Conservation (phyloP, 2,329 filamentous ascomycete species). For the Lithohypha guttulata region DNA sequence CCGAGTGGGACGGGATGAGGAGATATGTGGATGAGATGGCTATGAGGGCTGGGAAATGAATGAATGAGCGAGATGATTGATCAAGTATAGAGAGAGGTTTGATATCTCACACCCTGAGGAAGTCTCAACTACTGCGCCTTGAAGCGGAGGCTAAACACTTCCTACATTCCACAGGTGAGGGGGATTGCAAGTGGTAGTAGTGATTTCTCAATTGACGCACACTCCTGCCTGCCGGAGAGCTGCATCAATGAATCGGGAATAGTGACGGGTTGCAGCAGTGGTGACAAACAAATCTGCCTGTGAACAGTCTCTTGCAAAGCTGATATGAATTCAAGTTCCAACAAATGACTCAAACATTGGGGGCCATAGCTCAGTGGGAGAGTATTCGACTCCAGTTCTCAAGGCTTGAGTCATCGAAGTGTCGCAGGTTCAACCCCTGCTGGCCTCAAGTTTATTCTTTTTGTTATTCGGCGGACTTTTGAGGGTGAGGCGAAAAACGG, state of each 20-base stretch:
- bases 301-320: background rate
- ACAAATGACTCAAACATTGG: background rate
- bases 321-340: background rate
- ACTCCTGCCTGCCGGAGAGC: too few relatives aligned
- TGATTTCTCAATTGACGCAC: too few relatives aligned
- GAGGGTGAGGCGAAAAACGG: too few relatives aligned
- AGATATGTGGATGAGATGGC: constrained; percentile 37
- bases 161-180: background rate
- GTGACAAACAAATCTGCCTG: background rate
- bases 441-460: background rate
- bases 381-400: constrained; percentile 4
- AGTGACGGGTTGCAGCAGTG: background rate
- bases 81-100: background rate
- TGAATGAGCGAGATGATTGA: background rate
- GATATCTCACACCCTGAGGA: background rate
- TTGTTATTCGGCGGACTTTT: too few relatives aligned
- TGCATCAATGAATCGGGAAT: background rate
- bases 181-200: too few relatives aligned
- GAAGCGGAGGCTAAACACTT: background rate
- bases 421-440: constrained; percentile 6
- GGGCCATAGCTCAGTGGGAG: constrained; percentile 6
- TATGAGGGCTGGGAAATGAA: constrained; percentile 11
- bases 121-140: background rate
- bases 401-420: constrained; percentile 1
- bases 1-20: constrained; percentile 37